phyloP scores from a whole-genome alignment of 441 rosid species.

The Melastoma candidum region DNA sequence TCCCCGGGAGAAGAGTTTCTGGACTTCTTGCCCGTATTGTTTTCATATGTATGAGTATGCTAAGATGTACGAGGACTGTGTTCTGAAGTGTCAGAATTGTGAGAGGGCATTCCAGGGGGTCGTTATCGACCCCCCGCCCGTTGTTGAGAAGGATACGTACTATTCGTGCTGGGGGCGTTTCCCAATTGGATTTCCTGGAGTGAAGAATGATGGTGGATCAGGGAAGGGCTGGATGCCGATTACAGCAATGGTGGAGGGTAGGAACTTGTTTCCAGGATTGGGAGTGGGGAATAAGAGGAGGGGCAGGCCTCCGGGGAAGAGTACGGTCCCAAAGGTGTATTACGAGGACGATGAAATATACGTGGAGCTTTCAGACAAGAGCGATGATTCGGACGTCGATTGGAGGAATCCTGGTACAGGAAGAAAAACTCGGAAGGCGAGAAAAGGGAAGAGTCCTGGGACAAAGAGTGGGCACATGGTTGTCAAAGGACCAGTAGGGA shows the following conservation, averaged over 20 bases:
- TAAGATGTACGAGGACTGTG: constrained; percentile 56
- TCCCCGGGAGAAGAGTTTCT: constrained; percentile 37
- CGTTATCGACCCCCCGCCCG: constrained; percentile 46
- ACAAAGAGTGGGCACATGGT: constrained; percentile 16
- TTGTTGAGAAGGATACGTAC: constrained; percentile 42
- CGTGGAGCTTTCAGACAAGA: constrained; percentile 51
- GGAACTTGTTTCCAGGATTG: constrained; percentile 21
- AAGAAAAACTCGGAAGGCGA: constrained; percentile 32
- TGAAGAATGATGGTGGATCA: constrained; percentile 11
- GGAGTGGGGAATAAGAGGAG: constrained; percentile 7
- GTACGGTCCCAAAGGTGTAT: constrained; percentile 26
- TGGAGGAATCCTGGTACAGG: constrained; percentile 20
- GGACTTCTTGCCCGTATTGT: constrained; percentile 94
- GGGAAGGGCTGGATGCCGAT: constrained; percentile 62
- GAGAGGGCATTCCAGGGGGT: constrained; percentile 72
- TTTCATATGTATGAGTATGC: constrained; percentile 62
- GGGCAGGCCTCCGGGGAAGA: constrained; percentile 4
- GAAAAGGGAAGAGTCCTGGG: constrained; percentile 33
- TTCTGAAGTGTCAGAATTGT: constrained; percentile 64
- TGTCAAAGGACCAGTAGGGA: constrained; percentile 19
- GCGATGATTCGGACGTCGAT: constrained; percentile 33
- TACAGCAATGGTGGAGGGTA: constrained; percentile 47
- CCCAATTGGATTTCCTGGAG: constrained; percentile 56
- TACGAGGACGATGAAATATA: constrained; percentile 53
- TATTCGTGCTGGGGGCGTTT: constrained; percentile 64